phyloP scores from a whole-genome alignment of 768 basidiomycete genomes.

The Royoungia palumana region DNA sequence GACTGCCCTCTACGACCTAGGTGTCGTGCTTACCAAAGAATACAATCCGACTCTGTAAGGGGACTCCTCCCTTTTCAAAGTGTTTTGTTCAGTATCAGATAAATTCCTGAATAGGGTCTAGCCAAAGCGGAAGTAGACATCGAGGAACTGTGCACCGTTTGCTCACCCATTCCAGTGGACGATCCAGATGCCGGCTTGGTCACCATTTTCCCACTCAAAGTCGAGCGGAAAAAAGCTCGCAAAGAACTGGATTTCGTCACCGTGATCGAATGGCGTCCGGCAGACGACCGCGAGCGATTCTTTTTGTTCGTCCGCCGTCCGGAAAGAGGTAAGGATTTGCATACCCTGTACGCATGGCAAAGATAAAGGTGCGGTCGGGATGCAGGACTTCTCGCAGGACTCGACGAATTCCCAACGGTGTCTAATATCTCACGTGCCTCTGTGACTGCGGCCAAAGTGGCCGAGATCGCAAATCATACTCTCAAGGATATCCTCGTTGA shows the following conservation, averaged over 20 bases:
- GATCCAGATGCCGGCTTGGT: slow-evolving; percentile 36
- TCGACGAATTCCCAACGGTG: slow-evolving; percentile 81
- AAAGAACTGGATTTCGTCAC: slow-evolving; percentile 84
- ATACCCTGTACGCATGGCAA: not conserved
- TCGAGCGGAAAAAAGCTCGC: slow-evolving; percentile 74
- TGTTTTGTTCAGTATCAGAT: not conserved
- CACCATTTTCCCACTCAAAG: slow-evolving; percentile 85
- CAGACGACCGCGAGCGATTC: slow-evolving; percentile 42
- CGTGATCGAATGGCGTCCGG: slow-evolving; percentile 73
- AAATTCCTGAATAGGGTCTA: not conserved
- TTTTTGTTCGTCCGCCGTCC: slow-evolving; percentile 82
- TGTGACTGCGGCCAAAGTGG: slow-evolving; percentile 33
- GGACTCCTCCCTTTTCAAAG: too few species aligned
- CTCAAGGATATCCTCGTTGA: slow-evolving; percentile 39
- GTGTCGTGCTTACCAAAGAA: slow-evolving; percentile 60
- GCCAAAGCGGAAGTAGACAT: slow-evolving; percentile 48
- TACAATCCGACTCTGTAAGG: slow-evolving; percentile 14
- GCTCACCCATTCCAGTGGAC: slow-evolving; percentile 49
- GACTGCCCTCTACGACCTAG: slow-evolving; percentile 66
- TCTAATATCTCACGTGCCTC: slow-evolving; percentile 46
- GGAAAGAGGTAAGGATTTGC: slow-evolving; percentile 59
- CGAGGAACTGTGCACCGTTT: slow-evolving; percentile 72
- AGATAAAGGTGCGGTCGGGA: not conserved
- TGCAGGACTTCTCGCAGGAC: slow-evolving; percentile 83
- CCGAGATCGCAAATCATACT: slow-evolving; percentile 34